Evolutionary conservation across 352 stramenopile genomes (phyloP).

Genomic region (Pythium rhizo-oryzae): DNA sequence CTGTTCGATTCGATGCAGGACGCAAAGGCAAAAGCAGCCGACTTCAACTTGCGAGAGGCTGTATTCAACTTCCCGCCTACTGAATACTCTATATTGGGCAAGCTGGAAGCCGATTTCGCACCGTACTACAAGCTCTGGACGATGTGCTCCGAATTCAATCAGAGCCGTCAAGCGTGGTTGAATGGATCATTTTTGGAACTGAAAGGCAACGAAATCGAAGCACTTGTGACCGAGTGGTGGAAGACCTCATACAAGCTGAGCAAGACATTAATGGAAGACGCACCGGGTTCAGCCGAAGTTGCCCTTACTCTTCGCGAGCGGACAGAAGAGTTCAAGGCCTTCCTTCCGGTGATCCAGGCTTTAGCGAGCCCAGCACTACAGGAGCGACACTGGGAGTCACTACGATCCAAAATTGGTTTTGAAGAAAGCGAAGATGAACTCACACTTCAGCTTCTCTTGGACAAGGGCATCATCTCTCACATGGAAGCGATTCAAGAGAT

Average conservation of each 20-base stretch:
- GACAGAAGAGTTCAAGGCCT: constrained; percentile 92
- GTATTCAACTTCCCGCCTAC: constrained; percentile 94
- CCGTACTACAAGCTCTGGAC: constrained; percentile 96
- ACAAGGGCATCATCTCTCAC: constrained; percentile 84
- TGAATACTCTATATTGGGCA: constrained; percentile 88
- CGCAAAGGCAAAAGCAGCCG: constrained; percentile 86
- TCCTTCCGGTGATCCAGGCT: constrained; percentile 92
- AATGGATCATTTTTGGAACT: constrained; percentile 93
- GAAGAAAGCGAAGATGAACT: constrained; percentile 85
- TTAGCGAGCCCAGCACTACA: constrained; percentile 92
- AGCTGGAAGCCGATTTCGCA: constrained; percentile 86
- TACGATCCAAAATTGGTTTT: constrained; percentile 91
- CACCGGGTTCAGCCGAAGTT: constrained; percentile 86
- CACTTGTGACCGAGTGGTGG: constrained; percentile 92
- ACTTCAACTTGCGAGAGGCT: constrained; percentile 93
- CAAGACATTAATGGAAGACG: constrained; percentile 89
- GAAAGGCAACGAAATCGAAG: constrained; percentile 88
- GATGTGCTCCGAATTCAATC: constrained; percentile 94
- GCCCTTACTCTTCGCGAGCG: constrained; percentile 88
- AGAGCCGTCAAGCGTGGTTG: constrained; percentile 91
- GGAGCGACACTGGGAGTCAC: constrained; percentile 91
- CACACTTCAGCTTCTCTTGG: constrained; percentile 79
- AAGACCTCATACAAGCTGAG: constrained; percentile 93
- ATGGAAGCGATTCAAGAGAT: constrained; percentile 92
- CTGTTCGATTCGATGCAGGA: constrained; percentile 91